Percentiles rank a stretch among this genome's conserved stretches.
Conservation (phyloP, 345 rosid species). For the Eutrema yunnanense region DNA sequence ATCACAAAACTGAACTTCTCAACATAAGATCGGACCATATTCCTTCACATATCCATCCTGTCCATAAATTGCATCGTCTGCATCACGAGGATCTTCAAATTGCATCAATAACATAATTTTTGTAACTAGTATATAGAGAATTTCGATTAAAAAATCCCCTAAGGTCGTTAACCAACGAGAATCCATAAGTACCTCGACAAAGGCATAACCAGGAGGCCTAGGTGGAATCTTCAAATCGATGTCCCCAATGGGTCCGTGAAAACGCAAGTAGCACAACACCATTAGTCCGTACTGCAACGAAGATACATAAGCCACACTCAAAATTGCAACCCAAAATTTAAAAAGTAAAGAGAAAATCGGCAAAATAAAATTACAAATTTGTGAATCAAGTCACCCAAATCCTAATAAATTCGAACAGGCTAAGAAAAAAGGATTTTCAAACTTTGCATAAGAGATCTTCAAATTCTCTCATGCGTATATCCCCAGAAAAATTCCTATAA, state of each 20-base stretch:
- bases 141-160: neutral
- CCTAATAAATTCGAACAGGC: neutral
- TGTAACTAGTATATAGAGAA: neutral
- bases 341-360: neutral
- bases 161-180: neutral
- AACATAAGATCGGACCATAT: too few relatives aligned
- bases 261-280: too few relatives aligned
- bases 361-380: neutral
- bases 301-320: too few relatives aligned
- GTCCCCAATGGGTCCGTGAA: too few relatives aligned
- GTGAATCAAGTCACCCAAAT: neutral
- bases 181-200: slow-evolving; percentile 63
- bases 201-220: slow-evolving; percentile 95
- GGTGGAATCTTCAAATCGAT: slow-evolving; percentile 79
- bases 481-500: slow-evolving; percentile 97
- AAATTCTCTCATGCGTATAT: slow-evolving; percentile 76
- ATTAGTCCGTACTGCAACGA: too few relatives aligned
- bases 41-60: slow-evolving; percentile 90
- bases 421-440: neutral
- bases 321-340: neutral
- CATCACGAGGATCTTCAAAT: slow-evolving; percentile 95
- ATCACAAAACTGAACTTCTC: too few relatives aligned
- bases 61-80: slow-evolving; percentile 86
- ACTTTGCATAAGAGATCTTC: slow-evolving; percentile 95
- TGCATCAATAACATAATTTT: slow-evolving; percentile 17